A percentile compares a stretch with the other conserved stretches of the same genome.
These are phyloP conservation scores for Plasmopara muralis DNA, from an alignment of 352 stramenopile species.

Conservation along the genomic window DNA sequence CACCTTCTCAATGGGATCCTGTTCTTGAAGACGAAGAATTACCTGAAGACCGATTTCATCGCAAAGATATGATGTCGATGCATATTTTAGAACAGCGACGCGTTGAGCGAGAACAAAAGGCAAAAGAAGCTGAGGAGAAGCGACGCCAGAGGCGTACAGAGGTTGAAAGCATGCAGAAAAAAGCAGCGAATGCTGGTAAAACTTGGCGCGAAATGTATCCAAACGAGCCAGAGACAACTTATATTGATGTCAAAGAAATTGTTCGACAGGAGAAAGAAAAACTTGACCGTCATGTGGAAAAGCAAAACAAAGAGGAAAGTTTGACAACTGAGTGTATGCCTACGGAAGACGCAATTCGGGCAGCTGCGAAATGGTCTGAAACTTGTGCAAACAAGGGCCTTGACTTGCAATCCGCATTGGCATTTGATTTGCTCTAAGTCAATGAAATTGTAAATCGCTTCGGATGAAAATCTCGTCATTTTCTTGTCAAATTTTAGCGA, in stretches of 20 bases:
- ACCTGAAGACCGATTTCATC: slow-evolving; percentile 71
- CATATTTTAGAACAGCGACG: slow-evolving; percentile 72
- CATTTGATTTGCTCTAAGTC: slow-evolving; percentile 56
- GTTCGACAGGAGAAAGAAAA: slow-evolving; percentile 39
- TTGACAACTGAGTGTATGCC: slow-evolving; percentile 18
- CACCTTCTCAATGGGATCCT: slow-evolving; percentile 38
- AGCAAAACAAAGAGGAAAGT: slow-evolving; percentile 16
- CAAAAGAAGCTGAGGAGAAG: slow-evolving; percentile 48
- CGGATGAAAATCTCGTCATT: not conserved
- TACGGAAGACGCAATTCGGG: slow-evolving; percentile 37
- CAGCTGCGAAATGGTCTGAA: slow-evolving; percentile 45
- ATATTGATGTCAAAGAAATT: slow-evolving; percentile 71
- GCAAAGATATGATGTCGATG: slow-evolving; percentile 83
- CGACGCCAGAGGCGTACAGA: slow-evolving; percentile 35
- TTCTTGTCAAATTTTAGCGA: slow-evolving; percentile 53
- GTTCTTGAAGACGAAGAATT: slow-evolving; percentile 73
- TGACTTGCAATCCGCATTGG: slow-evolving; percentile 48
- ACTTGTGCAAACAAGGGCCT: slow-evolving; percentile 29
- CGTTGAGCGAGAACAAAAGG: slow-evolving; percentile 52
- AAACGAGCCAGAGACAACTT: slow-evolving; percentile 66
- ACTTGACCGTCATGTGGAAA: slow-evolving; percentile 25
- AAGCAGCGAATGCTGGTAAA: slow-evolving; percentile 50
- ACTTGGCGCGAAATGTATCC: slow-evolving; percentile 78
- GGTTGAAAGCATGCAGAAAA: slow-evolving; percentile 46
- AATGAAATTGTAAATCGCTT: not conserved